Percentiles rank a stretch among this genome's conserved stretches.
These are phyloP conservation scores for Beauveria sp. DNA, from an alignment of 2,329 filamentous ascomycete genomes.

Conservation along the genomic window DNA sequence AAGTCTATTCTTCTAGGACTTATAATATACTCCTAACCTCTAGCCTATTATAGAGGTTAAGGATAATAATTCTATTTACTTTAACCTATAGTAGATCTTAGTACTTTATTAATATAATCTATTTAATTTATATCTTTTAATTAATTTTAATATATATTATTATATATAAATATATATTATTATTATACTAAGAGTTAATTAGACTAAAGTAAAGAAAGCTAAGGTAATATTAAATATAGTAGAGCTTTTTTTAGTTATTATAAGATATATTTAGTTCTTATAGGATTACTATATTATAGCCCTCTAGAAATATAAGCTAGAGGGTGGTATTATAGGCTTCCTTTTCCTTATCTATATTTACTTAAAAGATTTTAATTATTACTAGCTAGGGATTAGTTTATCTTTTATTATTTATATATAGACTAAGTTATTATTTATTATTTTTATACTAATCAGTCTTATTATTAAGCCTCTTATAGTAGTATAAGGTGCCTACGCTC, in stretches of 20 bases:
- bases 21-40: background rate
- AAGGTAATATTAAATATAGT: background rate
- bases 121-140: background rate
- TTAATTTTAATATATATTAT: slow-evolving; percentile 2
- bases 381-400: background rate
- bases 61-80: background rate
- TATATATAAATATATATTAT: background rate
- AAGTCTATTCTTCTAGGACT: background rate
- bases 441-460: background rate
- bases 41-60: background rate
- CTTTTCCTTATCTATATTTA: background rate
- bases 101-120: background rate
- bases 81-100: background rate
- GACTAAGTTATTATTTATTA: background rate
- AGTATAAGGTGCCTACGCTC: too few species aligned
- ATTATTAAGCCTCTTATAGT: background rate
- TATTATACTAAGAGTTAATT: background rate
- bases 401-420: background rate
- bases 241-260: background rate
- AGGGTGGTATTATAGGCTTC: background rate
- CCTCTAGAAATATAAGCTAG: background rate
- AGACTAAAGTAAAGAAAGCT: background rate
- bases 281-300: background rate
- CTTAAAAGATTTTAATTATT: slow-evolving; percentile 4
- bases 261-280: slow-evolving; percentile 1